Evolutionary conservation across 2,329 filamentous ascomycete genomes (phyloP), one percentile per base, ranked within the genome.

Genomic region (Aspergillus vadensis): DNA sequence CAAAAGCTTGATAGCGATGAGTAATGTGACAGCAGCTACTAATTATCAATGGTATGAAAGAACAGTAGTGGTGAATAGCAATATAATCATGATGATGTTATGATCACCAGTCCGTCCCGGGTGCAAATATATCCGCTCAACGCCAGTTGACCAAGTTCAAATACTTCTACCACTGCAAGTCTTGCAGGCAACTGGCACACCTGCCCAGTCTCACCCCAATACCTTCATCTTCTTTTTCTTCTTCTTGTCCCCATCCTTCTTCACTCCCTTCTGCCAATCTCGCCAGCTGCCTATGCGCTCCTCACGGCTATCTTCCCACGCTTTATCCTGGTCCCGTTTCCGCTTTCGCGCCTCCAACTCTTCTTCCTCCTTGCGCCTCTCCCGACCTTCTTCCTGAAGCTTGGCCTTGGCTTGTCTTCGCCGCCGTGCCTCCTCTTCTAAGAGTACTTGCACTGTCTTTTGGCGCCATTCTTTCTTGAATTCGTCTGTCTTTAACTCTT

Each of bases 301-400:
- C 62, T 99, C 95, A 50, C 95, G 83, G 25, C 90, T 96, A 72
- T 91, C 88, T 81, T 99, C 95, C 95, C 95, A 99, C 64, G 93
- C 90, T 79, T 95, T 88, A 67, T 98, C 92, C 76, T 95, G 91
- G 73, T 98, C 92, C 62, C 95, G 85, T 85, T 94, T 94, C 68
- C 90, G 85, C 80, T 93, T 94, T 70, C 91, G 82, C 67, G 85
- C 85, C 70, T 94, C 92, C 9, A 90, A 63, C 79, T 97, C 94
- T 69, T 92, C 91, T 21, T 99, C 95, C 70, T 88, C 88, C 74
- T 90, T 90, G 73, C 88, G 86, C 83, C 96, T 88, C 81, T 95
- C 89, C 57, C 95, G 84, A 6, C 95, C 95, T 77, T 99, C 94
- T 77, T 99, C 95, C 78, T 96, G 92, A 88, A 99, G 90, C 82